Base-by-base conservation (phyloP, 2,329 filamentous ascomycete genomes). In the Rugonectria rugulosa region DNA sequence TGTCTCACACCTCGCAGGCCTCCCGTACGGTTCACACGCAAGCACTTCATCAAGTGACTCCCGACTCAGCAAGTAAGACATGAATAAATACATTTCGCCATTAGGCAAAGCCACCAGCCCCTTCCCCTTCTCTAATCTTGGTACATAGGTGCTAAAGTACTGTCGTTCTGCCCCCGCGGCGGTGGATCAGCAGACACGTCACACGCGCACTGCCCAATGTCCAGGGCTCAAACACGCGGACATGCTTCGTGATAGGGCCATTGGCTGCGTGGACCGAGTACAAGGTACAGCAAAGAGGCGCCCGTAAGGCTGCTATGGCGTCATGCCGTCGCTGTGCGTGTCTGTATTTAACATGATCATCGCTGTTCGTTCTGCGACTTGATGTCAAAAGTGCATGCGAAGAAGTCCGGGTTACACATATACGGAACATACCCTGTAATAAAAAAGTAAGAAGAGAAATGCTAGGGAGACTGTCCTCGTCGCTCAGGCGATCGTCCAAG, bases 171-270 rank as follows among this genome's bases (percentile, higher is more conserved):
- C 21, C 12, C 8, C 24, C 21, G 23, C 34, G 10, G 12, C 23
- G 46, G 55, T 61, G 59, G 65, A 68, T 67, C 65, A 68, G 50
- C 56, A 56, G 65, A 67, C 65, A 67, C 65, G 64, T 67, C 64
- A 66, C 60, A 57, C 42, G 46, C 41, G 21, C 49, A 26, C 32
- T 32, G 27, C 40, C 36, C 45, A 56, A 17, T 36, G 11, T 7
- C 32, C 14, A 36, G n/a, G 32, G n/a, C n/a, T 15, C 12, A 36
- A 10, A 42, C 56, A 56, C 43, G 51, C 45, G 52, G 24, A 21
- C 31, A 20, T 47, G 40, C 37, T 42, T 56, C 57, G 51, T 50
- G 42, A 52, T 42, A 38, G 44, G 51, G 38, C 59, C 61, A 53
- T 61, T 64, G 40, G 53, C 55, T 40, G 50, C 38, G 58, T 58